phyloP scores from a whole-genome alignment of 257 asterid genomes.

The Primulina tabacum region DNA sequence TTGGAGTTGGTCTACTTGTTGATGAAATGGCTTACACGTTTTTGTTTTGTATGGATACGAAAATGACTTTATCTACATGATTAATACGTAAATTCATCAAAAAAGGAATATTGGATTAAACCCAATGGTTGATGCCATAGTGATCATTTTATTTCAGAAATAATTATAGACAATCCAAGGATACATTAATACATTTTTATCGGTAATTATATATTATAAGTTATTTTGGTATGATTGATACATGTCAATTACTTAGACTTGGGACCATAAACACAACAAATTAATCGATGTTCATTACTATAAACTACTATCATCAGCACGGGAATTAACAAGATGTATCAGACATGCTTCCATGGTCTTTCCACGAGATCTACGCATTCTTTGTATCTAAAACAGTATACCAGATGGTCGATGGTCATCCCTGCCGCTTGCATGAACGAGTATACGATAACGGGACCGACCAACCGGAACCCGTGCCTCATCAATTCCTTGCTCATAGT shows the following conservation, averaged over 20 bases:
- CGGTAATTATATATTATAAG: neutral
- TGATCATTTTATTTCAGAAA: no score
- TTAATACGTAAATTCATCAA: no score
- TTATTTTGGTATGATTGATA: neutral
- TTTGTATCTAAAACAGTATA: constrained; percentile 63
- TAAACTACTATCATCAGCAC: neutral
- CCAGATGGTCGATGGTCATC: constrained; percentile 79
- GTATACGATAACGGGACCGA: constrained; percentile 84
- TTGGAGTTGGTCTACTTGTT: no score
- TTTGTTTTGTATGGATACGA: no score
- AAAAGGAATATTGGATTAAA: no score
- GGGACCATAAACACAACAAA: neutral
- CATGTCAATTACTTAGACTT: neutral
- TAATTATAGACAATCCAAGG: no score
- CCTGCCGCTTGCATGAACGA: constrained; percentile 94
- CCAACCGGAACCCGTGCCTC: constrained; percentile 77
- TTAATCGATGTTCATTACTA: neutral
- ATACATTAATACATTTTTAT: no score
- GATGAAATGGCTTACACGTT: no score
- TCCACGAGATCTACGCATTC: constrained; percentile 79
- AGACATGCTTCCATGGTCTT: constrained; percentile 96
- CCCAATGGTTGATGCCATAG: no score
- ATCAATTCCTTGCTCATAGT: constrained; percentile 73
- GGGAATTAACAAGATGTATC: constrained; percentile 6
- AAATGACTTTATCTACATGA: no score